These are phyloP conservation scores for Papiliotrema flavescens DNA, from an alignment of 1,284 basidiomycete species.

Conservation along the genomic window DNA sequence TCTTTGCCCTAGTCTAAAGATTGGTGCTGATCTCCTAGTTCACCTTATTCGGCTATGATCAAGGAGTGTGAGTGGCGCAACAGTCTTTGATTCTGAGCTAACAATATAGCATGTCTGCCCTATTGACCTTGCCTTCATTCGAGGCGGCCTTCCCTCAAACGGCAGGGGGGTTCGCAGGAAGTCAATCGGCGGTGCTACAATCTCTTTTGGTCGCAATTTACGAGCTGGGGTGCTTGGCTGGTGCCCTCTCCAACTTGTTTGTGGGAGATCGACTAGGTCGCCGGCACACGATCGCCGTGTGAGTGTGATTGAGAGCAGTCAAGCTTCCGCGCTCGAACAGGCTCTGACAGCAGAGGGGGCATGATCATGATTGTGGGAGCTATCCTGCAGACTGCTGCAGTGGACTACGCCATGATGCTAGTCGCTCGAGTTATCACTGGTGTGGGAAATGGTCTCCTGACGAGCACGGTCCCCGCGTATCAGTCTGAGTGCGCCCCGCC, in stretches of 20 bases:
- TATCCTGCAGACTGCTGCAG: constrained; percentile 46
- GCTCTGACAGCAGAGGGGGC: constrained; percentile 18
- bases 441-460: constrained; percentile 42
- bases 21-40: constrained; percentile 7
- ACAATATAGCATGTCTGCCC: constrained; percentile 32
- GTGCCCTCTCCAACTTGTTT: constrained; percentile 46
- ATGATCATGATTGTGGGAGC: constrained; percentile 50
- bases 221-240: constrained; percentile 48
- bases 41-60: constrained; percentile 33
- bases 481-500: constrained; percentile 48
- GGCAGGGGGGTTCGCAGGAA: constrained; percentile 16
- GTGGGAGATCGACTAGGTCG: constrained; percentile 47
- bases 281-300: constrained; percentile 25
- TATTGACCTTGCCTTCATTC: constrained; percentile 40
- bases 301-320: not conserved
- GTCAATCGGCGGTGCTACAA: constrained; percentile 31
- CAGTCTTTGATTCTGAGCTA: not conserved
- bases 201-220: constrained; percentile 46
- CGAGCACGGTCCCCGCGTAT: constrained; percentile 48
- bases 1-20: not conserved
- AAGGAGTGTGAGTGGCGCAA: constrained; percentile 12
- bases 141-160: constrained; percentile 29
- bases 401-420: constrained; percentile 47
- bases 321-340: not conserved
- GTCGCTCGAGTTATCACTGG: constrained; percentile 49